These are phyloP conservation scores for Metschnikowia colocasiae DNA, from an alignment of 805 yeast species.

Conservation along the genomic window DNA sequence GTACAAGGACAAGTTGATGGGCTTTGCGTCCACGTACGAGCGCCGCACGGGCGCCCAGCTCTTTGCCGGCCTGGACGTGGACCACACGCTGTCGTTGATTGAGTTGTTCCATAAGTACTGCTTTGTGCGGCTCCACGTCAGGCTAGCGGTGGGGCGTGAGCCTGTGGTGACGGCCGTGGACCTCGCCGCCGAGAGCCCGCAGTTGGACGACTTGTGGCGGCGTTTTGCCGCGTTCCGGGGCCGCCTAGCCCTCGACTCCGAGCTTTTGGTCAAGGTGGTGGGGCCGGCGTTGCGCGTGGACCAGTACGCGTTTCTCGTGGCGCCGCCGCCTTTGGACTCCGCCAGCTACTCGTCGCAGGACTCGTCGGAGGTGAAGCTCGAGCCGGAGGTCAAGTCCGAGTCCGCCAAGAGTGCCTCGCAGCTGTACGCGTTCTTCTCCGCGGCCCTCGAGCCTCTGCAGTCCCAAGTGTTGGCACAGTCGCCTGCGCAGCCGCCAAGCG, in stretches of 20 bases:
- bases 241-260: not conserved
- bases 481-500: too few species aligned
- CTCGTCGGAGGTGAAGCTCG: slow-evolving; percentile 5
- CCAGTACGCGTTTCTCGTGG: slow-evolving; percentile 1
- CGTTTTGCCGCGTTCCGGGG: slow-evolving; percentile 1
- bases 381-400: slow-evolving; percentile 3
- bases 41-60: slow-evolving; percentile 4
- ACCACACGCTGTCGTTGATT: slow-evolving; percentile 9
- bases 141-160: slow-evolving; percentile 2
- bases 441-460: not conserved
- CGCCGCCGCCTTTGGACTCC: slow-evolving; percentile 1
- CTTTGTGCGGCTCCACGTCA: slow-evolving; percentile 7
- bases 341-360: slow-evolving; percentile 10
- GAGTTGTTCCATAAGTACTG: slow-evolving; percentile 8
- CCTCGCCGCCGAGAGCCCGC: not conserved
- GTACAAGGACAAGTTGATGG: not conserved
- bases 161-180: slow-evolving; percentile 1
- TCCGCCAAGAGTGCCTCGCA: not conserved
- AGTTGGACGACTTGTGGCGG: slow-evolving; percentile 6
- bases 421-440: slow-evolving; percentile 2
- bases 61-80: slow-evolving; percentile 10
- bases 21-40: slow-evolving; percentile 7
- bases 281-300: not conserved
- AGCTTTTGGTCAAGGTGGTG: slow-evolving; percentile 3
- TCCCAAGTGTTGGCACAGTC: too few species aligned